Percentiles rank a stretch among this genome's conserved stretches.
Evolutionary conservation across 2,329 filamentous ascomycete genomes (phyloP).

Genomic region (Aspergillus novofumigatus): DNA sequence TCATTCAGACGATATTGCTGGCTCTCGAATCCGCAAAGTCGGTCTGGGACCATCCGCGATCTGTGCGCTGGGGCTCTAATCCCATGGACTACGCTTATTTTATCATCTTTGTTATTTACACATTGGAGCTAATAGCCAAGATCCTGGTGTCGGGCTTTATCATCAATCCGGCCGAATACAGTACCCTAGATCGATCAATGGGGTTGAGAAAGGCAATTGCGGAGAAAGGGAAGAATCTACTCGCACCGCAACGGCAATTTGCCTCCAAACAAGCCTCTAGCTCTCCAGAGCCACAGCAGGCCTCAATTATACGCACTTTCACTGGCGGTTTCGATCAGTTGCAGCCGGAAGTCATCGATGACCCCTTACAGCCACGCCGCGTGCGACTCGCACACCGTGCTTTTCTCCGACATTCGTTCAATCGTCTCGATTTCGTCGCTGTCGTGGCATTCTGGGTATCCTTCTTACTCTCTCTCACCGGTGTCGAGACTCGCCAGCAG

Average conservation of each 20-base stretch:
- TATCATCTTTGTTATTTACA: slow-evolving; percentile 82
- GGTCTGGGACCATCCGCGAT: slow-evolving; percentile 61
- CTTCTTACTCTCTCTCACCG: slow-evolving; percentile 67
- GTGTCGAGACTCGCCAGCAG: slow-evolving; percentile 65
- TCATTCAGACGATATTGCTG: slow-evolving; percentile 83
- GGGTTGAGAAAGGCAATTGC: slow-evolving; percentile 70
- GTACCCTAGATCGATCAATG: slow-evolving; percentile 74
- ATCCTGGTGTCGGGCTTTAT: slow-evolving; percentile 92
- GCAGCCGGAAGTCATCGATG: slow-evolving; percentile 51
- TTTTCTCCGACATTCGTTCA: slow-evolving; percentile 92
- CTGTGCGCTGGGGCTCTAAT: slow-evolving; percentile 59
- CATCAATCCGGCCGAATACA: slow-evolving; percentile 86
- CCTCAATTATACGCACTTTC: slow-evolving; percentile 69
- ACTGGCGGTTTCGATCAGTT: slow-evolving; percentile 68
- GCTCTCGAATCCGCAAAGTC: slow-evolving; percentile 74
- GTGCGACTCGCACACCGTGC: slow-evolving; percentile 83
- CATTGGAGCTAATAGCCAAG: slow-evolving; percentile 74
- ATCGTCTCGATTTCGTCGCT: slow-evolving; percentile 89
- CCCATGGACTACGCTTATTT: slow-evolving; percentile 76
- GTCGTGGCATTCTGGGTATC: slow-evolving; percentile 94
- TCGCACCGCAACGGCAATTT: slow-evolving; percentile 73
- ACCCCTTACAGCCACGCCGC: slow-evolving; percentile 74
- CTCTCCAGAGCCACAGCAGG: slow-evolving; percentile 34
- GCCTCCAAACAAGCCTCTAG: slow-evolving; percentile 54
- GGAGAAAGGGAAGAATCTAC: slow-evolving; percentile 72